phyloP scores from a whole-genome alignment of 2,329 filamentous ascomycete genomes.

The Phialophora chinensis region DNA sequence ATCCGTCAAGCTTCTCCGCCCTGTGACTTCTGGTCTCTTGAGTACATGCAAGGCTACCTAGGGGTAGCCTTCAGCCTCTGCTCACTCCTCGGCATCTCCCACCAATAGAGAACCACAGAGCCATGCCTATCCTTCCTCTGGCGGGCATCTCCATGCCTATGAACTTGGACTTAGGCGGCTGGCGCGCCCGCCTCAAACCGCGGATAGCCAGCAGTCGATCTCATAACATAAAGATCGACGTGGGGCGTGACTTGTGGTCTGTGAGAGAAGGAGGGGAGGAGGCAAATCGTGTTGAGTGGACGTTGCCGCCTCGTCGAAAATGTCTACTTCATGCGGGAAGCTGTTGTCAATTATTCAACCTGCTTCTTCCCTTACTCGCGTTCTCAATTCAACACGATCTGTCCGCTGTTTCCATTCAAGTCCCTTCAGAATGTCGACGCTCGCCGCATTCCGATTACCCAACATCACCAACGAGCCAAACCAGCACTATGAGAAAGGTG shows the following conservation, averaged over 20 bases:
- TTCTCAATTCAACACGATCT: constrained; percentile 17
- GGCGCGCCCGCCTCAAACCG: constrained; percentile 22
- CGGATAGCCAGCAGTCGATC: constrained; percentile 22
- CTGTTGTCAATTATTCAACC: constrained; percentile 24
- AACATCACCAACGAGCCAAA: constrained; percentile 93
- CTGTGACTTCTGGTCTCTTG: constrained; percentile 7
- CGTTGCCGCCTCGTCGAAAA: constrained; percentile 16
- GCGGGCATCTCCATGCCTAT: constrained; percentile 29
- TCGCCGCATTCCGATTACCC: constrained; percentile 87
- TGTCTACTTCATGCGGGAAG: constrained; percentile 28
- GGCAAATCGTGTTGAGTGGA: constrained; percentile 19
- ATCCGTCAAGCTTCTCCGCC: neutral
- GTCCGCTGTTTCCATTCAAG: constrained; percentile 27
- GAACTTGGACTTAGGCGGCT: neutral
- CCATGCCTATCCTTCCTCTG: constrained; percentile 15
- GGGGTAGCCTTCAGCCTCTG: constrained; percentile 6
- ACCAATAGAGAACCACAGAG: constrained; percentile 13
- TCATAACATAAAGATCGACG: constrained; percentile 21
- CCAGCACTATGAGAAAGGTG: constrained; percentile 86
- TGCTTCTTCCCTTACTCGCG: constrained; percentile 22
- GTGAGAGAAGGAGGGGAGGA: constrained; percentile 11
- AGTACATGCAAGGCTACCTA: constrained; percentile 4
- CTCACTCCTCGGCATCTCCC: neutral
- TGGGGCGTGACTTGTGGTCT: constrained; percentile 21
- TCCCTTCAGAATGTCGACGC: constrained; percentile 55